These are phyloP conservation scores for Talaromyces borbonicus DNA, from an alignment of 495 filamentous ascomycete genomes.

Conservation along the genomic window DNA sequence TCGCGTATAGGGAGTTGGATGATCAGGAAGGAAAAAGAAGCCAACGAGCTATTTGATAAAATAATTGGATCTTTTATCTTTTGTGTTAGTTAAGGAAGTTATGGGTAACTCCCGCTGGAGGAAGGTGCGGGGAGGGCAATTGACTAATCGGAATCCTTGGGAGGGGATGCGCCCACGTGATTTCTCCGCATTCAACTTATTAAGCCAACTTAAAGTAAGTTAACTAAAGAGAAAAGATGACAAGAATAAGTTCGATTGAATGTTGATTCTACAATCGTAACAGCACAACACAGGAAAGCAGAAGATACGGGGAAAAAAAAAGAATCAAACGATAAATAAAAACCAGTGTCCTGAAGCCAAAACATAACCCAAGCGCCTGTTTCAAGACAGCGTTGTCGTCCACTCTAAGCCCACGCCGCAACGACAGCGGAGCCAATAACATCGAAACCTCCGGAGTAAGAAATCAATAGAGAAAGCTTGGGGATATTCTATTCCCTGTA, in stretches of 20 bases:
- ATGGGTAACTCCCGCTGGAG: too few species aligned
- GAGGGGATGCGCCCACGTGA: background rate
- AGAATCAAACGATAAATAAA: background rate
- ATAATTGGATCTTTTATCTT: too few species aligned
- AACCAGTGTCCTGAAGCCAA: background rate
- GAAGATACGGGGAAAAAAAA: background rate
- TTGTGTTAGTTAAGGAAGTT: too few species aligned
- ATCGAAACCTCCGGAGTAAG: background rate
- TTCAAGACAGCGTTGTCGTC: background rate
- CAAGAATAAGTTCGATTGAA: too few species aligned
- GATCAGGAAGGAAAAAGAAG: too few species aligned
- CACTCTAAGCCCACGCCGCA: constrained; percentile 2
- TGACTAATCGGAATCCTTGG: background rate
- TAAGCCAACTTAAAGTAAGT: too few species aligned
- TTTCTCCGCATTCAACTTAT: background rate
- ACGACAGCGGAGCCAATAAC: background rate
- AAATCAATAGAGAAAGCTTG: background rate
- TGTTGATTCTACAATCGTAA: too few species aligned
- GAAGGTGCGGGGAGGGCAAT: too few species aligned
- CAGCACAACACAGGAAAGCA: too few species aligned
- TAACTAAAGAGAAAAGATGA: too few species aligned
- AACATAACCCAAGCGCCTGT: constrained; percentile 2
- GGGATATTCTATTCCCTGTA: background rate
- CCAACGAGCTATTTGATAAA: too few species aligned
- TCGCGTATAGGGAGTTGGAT: too few species aligned